These are phyloP conservation scores for Termitomyces sp. DNA, from an alignment of 768 basidiomycete species.

Conservation along the genomic window DNA sequence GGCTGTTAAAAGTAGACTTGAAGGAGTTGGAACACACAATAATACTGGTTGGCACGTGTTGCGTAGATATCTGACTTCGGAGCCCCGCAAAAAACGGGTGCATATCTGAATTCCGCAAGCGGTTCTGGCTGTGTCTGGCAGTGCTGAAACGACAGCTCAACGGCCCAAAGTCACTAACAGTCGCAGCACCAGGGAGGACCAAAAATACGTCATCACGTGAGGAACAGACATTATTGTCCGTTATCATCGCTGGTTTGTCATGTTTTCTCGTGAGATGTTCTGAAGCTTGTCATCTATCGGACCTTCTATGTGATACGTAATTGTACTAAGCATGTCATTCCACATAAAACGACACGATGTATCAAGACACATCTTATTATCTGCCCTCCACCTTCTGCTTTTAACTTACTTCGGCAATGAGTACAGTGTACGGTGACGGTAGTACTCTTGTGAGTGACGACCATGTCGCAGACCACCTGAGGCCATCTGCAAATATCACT, in stretches of 20 bases:
- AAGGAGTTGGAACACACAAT: not conserved
- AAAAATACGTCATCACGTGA: not conserved
- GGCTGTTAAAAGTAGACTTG: not conserved
- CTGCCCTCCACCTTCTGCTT: not conserved
- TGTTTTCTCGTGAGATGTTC: too few species aligned
- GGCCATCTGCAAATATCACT: constrained; percentile 15
- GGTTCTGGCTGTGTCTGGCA: not conserved
- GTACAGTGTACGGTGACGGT: constrained; percentile 36
- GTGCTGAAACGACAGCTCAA: not conserved
- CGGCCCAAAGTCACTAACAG: too few species aligned
- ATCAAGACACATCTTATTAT: not conserved
- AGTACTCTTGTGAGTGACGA: constrained; percentile 35
- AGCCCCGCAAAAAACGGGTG: not conserved
- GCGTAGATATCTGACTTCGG: not conserved
- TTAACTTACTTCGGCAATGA: constrained; percentile 17
- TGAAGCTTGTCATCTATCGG: too few species aligned
- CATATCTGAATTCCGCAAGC: not conserved
- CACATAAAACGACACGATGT: not conserved
- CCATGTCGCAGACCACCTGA: constrained; percentile 31
- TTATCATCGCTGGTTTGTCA: too few species aligned
- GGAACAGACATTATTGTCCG: too few species aligned
- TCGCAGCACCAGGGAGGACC: too few species aligned
- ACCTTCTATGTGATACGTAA: too few species aligned
- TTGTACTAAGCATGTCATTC: not conserved
- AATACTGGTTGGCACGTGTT: constrained; percentile 3